Percentiles rank a stretch among this genome's conserved stretches.
phyloP scores from a whole-genome alignment of 2,329 filamentous ascomycete genomes.

The Aschersonia sp. region DNA sequence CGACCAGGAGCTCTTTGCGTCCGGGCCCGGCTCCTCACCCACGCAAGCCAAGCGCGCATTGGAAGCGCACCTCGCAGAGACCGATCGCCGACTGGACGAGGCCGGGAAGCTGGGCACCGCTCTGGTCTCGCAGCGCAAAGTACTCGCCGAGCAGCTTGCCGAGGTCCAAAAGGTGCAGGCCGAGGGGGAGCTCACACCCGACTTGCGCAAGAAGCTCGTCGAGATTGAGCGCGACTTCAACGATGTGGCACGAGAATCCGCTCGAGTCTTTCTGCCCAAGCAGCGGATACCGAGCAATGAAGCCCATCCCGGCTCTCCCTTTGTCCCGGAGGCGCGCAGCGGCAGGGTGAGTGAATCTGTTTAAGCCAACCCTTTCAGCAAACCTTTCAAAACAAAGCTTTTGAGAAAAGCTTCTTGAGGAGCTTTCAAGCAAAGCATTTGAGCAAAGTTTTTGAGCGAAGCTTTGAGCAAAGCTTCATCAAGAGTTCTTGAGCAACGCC shows the following conservation, averaged over 20 bases:
- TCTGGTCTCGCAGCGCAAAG: slow-evolving; percentile 72
- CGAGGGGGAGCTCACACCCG: slow-evolving; percentile 66
- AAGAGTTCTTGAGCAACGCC: too few species aligned
- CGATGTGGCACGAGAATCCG: slow-evolving; percentile 79
- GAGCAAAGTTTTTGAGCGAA: too few species aligned
- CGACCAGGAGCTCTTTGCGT: slow-evolving; percentile 64
- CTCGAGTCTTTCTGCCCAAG: slow-evolving; percentile 74
- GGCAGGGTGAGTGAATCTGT: slow-evolving; percentile 30
- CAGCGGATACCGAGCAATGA: slow-evolving; percentile 66
- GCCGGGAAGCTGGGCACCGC: slow-evolving; percentile 79
- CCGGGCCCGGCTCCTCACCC: slow-evolving; percentile 65
- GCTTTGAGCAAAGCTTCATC: too few species aligned
- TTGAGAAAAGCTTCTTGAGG: neutral
- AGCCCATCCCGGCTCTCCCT: slow-evolving; percentile 34
- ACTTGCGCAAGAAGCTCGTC: slow-evolving; percentile 66
- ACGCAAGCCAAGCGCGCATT: slow-evolving; percentile 78
- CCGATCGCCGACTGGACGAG: slow-evolving; percentile 80
- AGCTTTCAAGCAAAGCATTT: too few species aligned
- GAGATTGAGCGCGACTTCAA: slow-evolving; percentile 93
- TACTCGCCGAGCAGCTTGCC: slow-evolving; percentile 65
- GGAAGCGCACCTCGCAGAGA: slow-evolving; percentile 84
- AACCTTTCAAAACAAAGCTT: neutral
- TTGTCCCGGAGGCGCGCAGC: slow-evolving; percentile 34
- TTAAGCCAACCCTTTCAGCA: too few species aligned
- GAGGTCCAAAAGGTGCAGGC: slow-evolving; percentile 69